Percentiles rank a stretch among this genome's conserved stretches.
phyloP scores from a whole-genome alignment of 2,329 filamentous ascomycete genomes.

The Colletotrichum sp. region DNA sequence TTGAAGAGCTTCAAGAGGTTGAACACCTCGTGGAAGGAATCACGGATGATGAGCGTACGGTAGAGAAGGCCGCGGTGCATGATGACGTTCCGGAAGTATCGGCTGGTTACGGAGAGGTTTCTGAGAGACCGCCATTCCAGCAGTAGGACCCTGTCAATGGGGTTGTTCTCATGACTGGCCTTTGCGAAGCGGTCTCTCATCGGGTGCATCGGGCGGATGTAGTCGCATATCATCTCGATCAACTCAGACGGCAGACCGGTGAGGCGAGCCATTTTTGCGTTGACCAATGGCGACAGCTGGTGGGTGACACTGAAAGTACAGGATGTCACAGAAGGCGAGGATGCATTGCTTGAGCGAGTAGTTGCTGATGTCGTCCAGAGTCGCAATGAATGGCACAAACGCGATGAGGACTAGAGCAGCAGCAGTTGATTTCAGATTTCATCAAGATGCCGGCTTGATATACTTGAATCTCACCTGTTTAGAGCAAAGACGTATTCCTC shows the following conservation, averaged over 20 bases:
- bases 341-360: not conserved
- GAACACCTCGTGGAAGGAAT: not conserved
- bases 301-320: fast-evolving
- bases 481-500: not conserved
- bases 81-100: not conserved
- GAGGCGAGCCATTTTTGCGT: not conserved
- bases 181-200: not conserved
- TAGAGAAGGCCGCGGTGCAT: not conserved
- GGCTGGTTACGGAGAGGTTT: not conserved
- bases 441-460: not conserved
- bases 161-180: not conserved
- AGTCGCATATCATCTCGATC: not conserved
- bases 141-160: not conserved
- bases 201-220: not conserved
- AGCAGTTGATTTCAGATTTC: not conserved
- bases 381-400: not conserved
- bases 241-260: not conserved
- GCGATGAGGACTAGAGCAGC: not conserved
- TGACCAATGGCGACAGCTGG: fast-evolving
- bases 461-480: not conserved
- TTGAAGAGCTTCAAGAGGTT: not conserved
- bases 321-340: fast-evolving
- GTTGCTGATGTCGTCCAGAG: not conserved
- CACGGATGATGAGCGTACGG: not conserved
- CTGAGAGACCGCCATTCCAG: not conserved